These are phyloP conservation scores for Pseudopithomyces chartarum DNA, from an alignment of 2,329 filamentous ascomycete genomes.

Conservation along the genomic window DNA sequence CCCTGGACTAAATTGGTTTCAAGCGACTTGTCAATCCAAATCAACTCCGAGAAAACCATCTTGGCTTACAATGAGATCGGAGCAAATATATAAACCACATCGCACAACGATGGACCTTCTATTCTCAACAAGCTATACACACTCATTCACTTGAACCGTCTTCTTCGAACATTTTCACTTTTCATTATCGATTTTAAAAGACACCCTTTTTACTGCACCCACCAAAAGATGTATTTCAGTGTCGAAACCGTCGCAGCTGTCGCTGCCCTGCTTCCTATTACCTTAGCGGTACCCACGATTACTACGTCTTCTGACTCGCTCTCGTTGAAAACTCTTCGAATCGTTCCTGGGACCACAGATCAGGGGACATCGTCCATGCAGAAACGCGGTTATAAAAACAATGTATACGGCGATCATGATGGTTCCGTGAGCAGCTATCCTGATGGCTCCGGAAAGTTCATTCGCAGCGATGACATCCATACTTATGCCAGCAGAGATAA, in stretches of 20 bases:
- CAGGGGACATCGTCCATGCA: background rate
- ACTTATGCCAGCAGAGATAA: slow-evolving; percentile 4
- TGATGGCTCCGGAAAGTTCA: slow-evolving; percentile 1
- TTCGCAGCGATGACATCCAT: slow-evolving; percentile 1
- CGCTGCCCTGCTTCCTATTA: slow-evolving; percentile 1
- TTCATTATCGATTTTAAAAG: too few species aligned
- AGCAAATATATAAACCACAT: too few species aligned
- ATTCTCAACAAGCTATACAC: too few species aligned
- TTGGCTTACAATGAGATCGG: too few species aligned
- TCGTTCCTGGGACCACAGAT: background rate
- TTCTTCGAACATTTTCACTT: too few species aligned
- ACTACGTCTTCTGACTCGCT: background rate
- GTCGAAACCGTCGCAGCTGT: slow-evolving; percentile 1
- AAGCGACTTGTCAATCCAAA: too few species aligned
- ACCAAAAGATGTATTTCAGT: background rate
- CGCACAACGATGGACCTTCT: too few species aligned
- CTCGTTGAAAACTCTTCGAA: background rate
- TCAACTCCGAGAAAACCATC: too few species aligned
- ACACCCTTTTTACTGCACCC: background rate
- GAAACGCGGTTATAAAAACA: slow-evolving; percentile 5
- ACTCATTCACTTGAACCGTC: too few species aligned
- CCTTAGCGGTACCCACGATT: background rate
- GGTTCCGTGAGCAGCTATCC: slow-evolving; percentile 1
- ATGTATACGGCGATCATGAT: slow-evolving; percentile 1
- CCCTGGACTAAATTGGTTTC: background rate